Evolutionary conservation across 306 rosid genomes (phyloP).

Genomic region (Gastrolobium villosum): DNA sequence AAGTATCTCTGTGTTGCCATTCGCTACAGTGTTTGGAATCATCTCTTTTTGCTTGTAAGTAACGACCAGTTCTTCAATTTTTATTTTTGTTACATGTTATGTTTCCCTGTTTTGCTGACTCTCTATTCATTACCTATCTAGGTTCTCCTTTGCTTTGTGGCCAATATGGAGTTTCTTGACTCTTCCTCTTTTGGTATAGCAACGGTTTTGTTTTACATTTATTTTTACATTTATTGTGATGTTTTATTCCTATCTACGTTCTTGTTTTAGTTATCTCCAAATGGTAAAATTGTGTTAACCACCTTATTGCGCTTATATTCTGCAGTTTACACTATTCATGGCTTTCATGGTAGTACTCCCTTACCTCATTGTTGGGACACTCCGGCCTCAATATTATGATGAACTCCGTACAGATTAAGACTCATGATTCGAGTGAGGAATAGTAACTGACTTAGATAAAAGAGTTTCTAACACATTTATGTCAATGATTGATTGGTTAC

Average conservation of each 20-base stretch:
- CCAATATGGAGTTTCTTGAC: conserved; percentile 96
- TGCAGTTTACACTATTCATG: conserved; percentile 99
- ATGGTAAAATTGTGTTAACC: conserved; percentile 43
- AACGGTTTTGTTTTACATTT: conserved; percentile 25
- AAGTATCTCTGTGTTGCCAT: conserved; percentile 81
- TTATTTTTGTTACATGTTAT: conserved; percentile 27
- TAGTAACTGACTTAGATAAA: conserved; percentile 66
- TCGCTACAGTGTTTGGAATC: conserved; percentile 77
- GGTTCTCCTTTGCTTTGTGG: conserved; percentile 95
- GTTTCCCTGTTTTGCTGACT: conserved; percentile 51
- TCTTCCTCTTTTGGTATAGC: conserved; percentile 92
- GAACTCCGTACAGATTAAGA: conserved; percentile 86
- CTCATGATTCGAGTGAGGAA: conserved; percentile 59
- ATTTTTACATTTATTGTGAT: conserved; percentile 13
- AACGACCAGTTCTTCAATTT: conserved; percentile 16
- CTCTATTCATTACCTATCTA: conserved; percentile 39
- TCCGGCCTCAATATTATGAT: conserved; percentile 68
- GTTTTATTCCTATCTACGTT: conserved; percentile 16
- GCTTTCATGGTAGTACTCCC: conserved; percentile 94
- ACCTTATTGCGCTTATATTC: conserved; percentile 43
- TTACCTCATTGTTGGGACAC: conserved; percentile 73
- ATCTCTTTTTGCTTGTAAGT: conserved; percentile 94
- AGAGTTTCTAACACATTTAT: conserved; percentile 62
- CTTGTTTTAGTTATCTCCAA: conserved; percentile 29
- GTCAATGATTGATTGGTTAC: conserved; percentile 52